These are phyloP conservation scores for Debaryomyces singareniensis DNA, from an alignment of 1,139 yeast species.

Conservation along the genomic window DNA sequence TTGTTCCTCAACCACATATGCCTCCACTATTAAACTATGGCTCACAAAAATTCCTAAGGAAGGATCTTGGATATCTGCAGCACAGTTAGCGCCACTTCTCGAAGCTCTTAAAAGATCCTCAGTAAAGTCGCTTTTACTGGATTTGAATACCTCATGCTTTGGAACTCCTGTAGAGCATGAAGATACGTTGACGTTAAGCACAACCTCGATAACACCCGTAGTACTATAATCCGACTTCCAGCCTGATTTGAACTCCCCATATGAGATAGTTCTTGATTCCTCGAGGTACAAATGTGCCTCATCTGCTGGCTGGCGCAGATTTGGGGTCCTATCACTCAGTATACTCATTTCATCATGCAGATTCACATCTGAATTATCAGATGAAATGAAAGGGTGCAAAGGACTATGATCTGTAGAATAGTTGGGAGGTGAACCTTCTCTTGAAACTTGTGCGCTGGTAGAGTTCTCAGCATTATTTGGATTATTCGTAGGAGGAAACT, in stretches of 20 bases:
- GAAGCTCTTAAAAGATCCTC: constrained; percentile 22
- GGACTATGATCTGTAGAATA: constrained; percentile 12
- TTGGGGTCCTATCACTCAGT: constrained; percentile 1
- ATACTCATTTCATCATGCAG: neutral
- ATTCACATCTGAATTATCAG: neutral
- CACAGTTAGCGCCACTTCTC: constrained; percentile 49
- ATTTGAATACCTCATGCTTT: constrained; percentile 21
- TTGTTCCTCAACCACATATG: constrained; percentile 89
- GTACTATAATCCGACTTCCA: constrained; percentile 91
- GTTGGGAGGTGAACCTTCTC: constrained; percentile 1
- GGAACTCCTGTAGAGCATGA: constrained; percentile 50
- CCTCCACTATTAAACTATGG: constrained; percentile 75
- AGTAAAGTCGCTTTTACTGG: constrained; percentile 21
- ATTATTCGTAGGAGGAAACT: constrained; percentile 4
- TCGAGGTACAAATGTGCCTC: constrained; percentile 49
- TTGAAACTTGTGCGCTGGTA: neutral
- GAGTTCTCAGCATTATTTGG: neutral
- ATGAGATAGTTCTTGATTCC: constrained; percentile 64
- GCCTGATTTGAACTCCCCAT: constrained; percentile 80
- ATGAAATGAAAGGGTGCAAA: constrained; percentile 14
- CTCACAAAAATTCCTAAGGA: constrained; percentile 68
- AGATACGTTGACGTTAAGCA: constrained; percentile 59
- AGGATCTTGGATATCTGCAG: constrained; percentile 82
- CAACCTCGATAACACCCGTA: constrained; percentile 69
- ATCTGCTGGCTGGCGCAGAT: constrained; percentile 4